These are phyloP conservation scores for Sporothrix pallida DNA, from an alignment of 2,329 filamentous ascomycete species.

Conservation along the genomic window DNA sequence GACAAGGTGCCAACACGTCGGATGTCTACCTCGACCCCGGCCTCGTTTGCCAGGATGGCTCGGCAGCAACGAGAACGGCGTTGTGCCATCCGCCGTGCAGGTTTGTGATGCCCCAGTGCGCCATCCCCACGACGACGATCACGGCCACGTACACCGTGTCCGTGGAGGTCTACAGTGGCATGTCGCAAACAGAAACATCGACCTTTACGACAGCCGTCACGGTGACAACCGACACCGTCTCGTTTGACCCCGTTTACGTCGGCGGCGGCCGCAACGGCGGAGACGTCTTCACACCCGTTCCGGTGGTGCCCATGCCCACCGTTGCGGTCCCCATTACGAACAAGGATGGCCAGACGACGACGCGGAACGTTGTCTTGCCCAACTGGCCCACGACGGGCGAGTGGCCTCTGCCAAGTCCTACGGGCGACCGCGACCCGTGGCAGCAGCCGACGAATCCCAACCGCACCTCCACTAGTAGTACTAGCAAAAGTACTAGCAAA, in stretches of 20 bases:
- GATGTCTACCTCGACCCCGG: no score
- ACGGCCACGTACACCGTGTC: slow-evolving; percentile 4
- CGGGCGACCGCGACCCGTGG: no score
- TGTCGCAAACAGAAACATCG: not conserved
- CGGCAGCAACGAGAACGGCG: not conserved
- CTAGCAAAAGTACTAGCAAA: no score
- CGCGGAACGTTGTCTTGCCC: not conserved
- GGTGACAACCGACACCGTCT: not conserved
- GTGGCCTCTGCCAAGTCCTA: not conserved
- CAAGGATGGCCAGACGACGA: no score
- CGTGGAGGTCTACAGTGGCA: not conserved
- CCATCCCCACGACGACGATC: not conserved
- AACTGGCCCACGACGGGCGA: not conserved
- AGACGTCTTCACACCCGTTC: no score
- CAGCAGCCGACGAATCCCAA: no score
- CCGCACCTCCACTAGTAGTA: no score
- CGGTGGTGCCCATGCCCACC: no score
- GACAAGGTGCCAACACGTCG: no score
- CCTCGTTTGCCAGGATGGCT: not conserved
- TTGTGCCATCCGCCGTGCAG: not conserved
- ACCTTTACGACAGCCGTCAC: not conserved
- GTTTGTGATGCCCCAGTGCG: not conserved
- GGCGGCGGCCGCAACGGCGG: no score
- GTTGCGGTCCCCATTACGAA: no score
- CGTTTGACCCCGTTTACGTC: not conserved